phyloP scores from a whole-genome alignment of 148 eudicot species.

The Suaeda aralocaspica region DNA sequence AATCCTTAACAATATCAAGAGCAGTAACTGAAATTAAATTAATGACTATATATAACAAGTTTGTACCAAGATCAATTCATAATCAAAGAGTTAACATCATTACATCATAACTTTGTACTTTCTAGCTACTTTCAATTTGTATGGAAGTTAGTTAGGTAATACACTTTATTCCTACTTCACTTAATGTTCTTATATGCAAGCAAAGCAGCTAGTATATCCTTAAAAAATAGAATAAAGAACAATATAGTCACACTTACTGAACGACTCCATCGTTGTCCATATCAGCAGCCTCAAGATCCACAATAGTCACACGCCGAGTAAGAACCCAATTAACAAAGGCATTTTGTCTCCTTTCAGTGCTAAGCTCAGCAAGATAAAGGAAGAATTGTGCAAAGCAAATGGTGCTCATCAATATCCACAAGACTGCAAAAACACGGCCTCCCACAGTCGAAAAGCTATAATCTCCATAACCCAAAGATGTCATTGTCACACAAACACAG shows the following conservation, averaged over 20 bases:
- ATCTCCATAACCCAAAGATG: conserved; percentile 87
- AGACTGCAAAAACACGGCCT: conserved; percentile 73
- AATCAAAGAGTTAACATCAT: too few relatives aligned
- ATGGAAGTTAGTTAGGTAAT: too few relatives aligned
- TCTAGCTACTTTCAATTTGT: too few relatives aligned
- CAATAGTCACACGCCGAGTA: conserved; percentile 45
- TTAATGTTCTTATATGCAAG: too few relatives aligned
- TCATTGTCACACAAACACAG: conserved; percentile 77
- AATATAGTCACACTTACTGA: conserved; percentile 46
- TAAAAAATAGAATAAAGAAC: neutral
- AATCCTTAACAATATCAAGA: too few relatives aligned
- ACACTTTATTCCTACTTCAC: too few relatives aligned
- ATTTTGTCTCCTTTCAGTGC: conserved; percentile 55
- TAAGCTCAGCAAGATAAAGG: conserved; percentile 73
- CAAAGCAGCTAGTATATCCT: too few relatives aligned
- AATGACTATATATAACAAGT: too few relatives aligned
- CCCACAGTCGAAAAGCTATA: conserved; percentile 71
- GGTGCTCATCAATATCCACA: conserved; percentile 79
- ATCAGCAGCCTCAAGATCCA: conserved; percentile 88
- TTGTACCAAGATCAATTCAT: too few relatives aligned
- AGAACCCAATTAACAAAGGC: conserved; percentile 50
- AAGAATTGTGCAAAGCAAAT: conserved; percentile 70
- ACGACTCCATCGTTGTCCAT: conserved; percentile 71
- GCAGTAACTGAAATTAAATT: too few relatives aligned
- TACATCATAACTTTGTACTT: too few relatives aligned